Evolutionary conservation across 2,329 filamentous ascomycete species (phyloP), one percentile per base, ranked within the genome.

Genomic region (Curvularia hawaiiensis): DNA sequence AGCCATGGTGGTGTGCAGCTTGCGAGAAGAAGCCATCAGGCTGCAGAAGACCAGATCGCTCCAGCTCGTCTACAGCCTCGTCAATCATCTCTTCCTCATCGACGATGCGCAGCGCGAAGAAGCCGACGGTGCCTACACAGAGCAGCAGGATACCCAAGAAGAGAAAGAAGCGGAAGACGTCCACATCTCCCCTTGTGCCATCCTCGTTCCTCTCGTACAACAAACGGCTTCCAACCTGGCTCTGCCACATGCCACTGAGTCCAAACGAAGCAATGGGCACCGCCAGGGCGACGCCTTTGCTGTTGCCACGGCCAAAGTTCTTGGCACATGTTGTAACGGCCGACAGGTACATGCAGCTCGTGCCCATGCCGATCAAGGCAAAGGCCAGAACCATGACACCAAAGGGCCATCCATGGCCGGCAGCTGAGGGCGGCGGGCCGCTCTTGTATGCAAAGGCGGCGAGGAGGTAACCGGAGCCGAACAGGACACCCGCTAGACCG

Each of bases 241-340:
- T 96, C 78, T 95, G 84, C 90, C 95, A 96, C 90, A 99, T 94
- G 47, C 93, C 92, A 71, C 93, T 97, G 55, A 99, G 77, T 0
- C 95, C 95, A 74, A 97, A 97, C 7, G 91, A 89, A 0, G 95
- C 92, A 74, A 98, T 97, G 1, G 95, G 95, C 58, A 91, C 83
- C 1, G 94, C 93, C 54, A 99, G 83, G 59, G 96, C 94, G 50
- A 99, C 79, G 0, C 95, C 95, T 69, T 94, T 90, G 70, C 96
- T 89, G 70, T 89, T 90, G 4, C 92, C 92, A 59, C 90, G 88
- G 48, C 93, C 93, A 78, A 98, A 99, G 79, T 98, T 99, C 86
- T 99, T 99, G 35, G 95, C 95, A 72, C 92, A 97, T 0, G 94
- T 96, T 7, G 94, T 94, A n/a, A 99, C 89, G 2, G 92, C 89